A percentile compares a stretch with the other conserved stretches of the same genome.
These are phyloP conservation scores for Zygoascus bituminiphila DNA, from an alignment of 805 yeast species.

Conservation along the genomic window DNA sequence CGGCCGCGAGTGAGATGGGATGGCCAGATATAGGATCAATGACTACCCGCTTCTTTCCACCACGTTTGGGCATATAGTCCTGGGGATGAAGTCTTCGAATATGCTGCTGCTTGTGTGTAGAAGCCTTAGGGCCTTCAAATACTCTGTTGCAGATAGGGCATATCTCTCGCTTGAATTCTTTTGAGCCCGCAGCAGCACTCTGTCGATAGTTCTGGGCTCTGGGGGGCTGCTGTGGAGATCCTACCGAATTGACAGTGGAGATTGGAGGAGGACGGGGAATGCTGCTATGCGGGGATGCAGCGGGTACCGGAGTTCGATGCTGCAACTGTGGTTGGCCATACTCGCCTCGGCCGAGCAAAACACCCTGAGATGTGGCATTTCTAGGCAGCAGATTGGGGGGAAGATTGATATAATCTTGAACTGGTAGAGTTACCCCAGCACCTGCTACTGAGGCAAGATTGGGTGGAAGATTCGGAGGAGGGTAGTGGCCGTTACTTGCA, in stretches of 20 bases:
- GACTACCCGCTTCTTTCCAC: slow-evolving; percentile 33
- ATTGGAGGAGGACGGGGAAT: background rate
- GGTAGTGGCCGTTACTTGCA: slow-evolving; percentile 2
- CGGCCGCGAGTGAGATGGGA: background rate
- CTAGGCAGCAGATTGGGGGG: slow-evolving; percentile 7
- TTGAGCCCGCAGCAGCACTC: slow-evolving; percentile 4
- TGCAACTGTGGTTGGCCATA: background rate
- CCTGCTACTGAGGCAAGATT: background rate
- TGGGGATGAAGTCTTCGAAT: slow-evolving; percentile 39
- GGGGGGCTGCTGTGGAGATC: slow-evolving; percentile 2
- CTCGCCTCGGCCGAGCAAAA: slow-evolving; percentile 4
- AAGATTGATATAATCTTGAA: slow-evolving; percentile 5
- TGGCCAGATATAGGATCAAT: slow-evolving; percentile 3
- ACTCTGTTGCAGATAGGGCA: slow-evolving; percentile 38
- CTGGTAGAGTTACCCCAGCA: background rate
- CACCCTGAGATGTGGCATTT: background rate
- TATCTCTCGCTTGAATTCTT: slow-evolving; percentile 25
- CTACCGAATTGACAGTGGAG: background rate
- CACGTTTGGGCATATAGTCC: slow-evolving; percentile 38
- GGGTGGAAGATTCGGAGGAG: slow-evolving; percentile 3
- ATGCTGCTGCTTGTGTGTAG: slow-evolving; percentile 43
- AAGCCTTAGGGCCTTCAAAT: slow-evolving; percentile 40
- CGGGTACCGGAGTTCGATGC: background rate
- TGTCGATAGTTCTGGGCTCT: background rate
- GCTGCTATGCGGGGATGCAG: background rate